Base-by-base conservation (phyloP, 306 rosid genomes). In the Lathyrus tuberosus region DNA sequence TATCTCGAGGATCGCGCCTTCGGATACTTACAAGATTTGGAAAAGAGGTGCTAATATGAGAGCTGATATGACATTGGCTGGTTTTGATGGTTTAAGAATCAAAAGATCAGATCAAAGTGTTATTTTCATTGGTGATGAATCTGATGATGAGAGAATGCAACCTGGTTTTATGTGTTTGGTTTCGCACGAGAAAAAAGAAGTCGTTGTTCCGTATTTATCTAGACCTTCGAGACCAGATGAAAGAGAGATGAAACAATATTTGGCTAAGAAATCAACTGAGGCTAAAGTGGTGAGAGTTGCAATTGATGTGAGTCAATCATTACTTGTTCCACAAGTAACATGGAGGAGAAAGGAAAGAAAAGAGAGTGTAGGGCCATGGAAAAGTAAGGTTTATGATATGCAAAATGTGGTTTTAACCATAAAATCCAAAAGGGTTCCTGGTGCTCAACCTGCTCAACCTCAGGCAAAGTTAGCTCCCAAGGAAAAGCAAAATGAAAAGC, bases 21-120 rank as follows among this genome's bases (percentile, higher is more conserved):
- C 98, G 1, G 98, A 94, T 61, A 94, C 98, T 42, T 94, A 87
- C 68, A 88, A 81, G 79, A 94, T 94, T 73, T 94, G 98, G 98
- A 94, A 94, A 73, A 82, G 69, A 78, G 98, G 98, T 65, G 96
- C 87, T 11, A 90, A 94, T 76, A 70, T 94, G 90, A 86, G 98
- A 53, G 97, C 97, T 38, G 98, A 94, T 65, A 88, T 94, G 97
- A 94, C 97, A 26, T 26, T 94, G 80, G 96, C 96, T 2, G 98
- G 98, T 60, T 94, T 94, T 53, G 98, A 94, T 83, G 98, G 98
- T 35, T 86, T 93, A 60, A 82, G 86, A 78, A 90, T 90, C 30
- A 96, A 90, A 78, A 90, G 97, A 28, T 79, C 97, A 0, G 93
- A 93, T 77, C 97, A 86, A 81, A 93, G 91, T 61, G 41, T 90